Base-by-base conservation (phyloP, 2,329 filamentous ascomycete genomes). In the Dothistroma pini region DNA sequence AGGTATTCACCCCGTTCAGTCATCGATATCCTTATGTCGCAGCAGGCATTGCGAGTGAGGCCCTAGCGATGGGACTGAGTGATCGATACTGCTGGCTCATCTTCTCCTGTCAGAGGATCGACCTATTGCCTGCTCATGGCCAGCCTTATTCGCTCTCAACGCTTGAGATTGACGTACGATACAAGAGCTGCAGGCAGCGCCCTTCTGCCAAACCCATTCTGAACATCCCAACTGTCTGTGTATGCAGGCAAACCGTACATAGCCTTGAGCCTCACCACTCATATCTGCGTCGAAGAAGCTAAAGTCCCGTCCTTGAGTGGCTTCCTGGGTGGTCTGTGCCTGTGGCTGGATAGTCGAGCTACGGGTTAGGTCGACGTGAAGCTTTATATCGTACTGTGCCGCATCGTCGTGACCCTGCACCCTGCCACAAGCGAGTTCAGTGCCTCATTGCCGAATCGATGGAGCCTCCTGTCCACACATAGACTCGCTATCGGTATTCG, bases 131-230 rank as follows among this genome's bases (percentile, higher is more conserved):
- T 66, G 32, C 25, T 29, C 25, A 29, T 29, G 6, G n/a, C 29
- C 32, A 47, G n/a, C 19, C 29, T 52, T 10, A 31, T 19, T 25
- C 1, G 11, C 35, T 19, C 16, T 56, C 51, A 54, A 34, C 32
- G 8, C 11, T 19, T n/a, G 32, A 14, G 50, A n/a, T 35, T 2
- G 1, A 61, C 63, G 4, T 60, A 68, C 66, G 21, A 70, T 68
- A 53, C 65, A 70, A 14, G 48, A 53, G 7, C 57, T 61, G 53
- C 67, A 69, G 49, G 67, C 64, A 49, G 66, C 63, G 8, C 67
- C 67, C 11, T 65, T 69, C 54, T 69, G 66, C 47, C 54, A 63
- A 5, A 66, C 60, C 54, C 61, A 64, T 22, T 61, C 50, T 7
- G 52, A 41, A 49, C 61, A 67, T 7, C 61, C 63, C 12, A 62